Evolutionary conservation across 1,284 basidiomycete species (phyloP), one percentile per base, ranked within the genome.

Genomic region (Ceratobasidium sp.): DNA sequence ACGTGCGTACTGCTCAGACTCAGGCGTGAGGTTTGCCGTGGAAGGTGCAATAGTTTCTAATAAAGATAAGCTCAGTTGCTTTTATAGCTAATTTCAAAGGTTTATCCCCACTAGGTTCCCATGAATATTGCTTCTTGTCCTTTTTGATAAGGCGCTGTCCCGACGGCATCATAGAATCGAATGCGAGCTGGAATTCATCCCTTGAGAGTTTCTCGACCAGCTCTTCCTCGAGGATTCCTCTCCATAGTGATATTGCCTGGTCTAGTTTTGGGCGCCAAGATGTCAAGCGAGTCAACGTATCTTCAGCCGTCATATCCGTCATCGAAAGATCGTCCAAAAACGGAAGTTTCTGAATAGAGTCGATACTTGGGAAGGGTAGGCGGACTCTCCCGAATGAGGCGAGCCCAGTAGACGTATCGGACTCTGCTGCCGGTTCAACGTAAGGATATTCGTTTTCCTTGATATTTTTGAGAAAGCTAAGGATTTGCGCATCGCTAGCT

Each of bases 251-350:
- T 3, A 60, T 33, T 2, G 56, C 56, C 15, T 60, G 28, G 15
- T 60, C 56, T 31, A 60, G 13, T 60, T 60, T 60, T 31, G 56
- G 56, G 28, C 56, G 56, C 56, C 28, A 60, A 35, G 17, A 35
- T 31, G 23, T 35, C 2, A 60, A 31, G 28, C 35, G 33, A 17
- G 56, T 17, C 56, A 35, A 60, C 11, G 56, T 60, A 35, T 60
- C 56, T 3, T 60, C 56, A n/a, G 56, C 4, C 15, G 56, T 60
- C 8, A 35, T 31, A 31, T 35, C 56, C 26, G 15, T 35, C 8
- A 20, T 35, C 17, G 10, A 35, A 31, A 60, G 28, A 3, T 33
- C 31, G 28, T n/a, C 35, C 28, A 60, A 35, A 6, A 60, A 60
- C 3, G 23, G 31, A 15, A 60, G 31, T 7, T 60, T 35, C n/a